Base-by-base conservation (phyloP, 2,329 filamentous ascomycete species). In the Beauveria scarabaeidicola region DNA sequence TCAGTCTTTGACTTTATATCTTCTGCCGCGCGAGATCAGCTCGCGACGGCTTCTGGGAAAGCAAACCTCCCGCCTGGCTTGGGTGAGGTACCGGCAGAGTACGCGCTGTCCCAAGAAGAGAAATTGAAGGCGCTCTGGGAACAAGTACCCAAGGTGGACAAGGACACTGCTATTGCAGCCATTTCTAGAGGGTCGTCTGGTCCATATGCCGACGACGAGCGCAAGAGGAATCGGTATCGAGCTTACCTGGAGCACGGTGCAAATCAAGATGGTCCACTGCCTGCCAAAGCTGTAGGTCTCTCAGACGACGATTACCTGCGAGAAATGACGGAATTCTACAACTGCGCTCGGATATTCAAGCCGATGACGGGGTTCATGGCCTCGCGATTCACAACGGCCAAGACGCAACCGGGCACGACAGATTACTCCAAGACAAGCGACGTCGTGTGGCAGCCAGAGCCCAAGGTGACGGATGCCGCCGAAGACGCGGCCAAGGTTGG, bases 1-100 rank as follows among this genome's bases (percentile, higher is more conserved):
- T 97, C 94, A 0, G 86, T 99, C 3, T 99, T 97, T 71, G 92
- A 97, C 73, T 99, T 89, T 72, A 81, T 99, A 64, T 89, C 89
- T 0, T 80, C 90, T 0, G 82, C 88, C 38, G 85, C 89, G 3
- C 85, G 94, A 62, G 87, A 93, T 55, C 84, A 87, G 27, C 81
- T 99, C 48, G 91, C 82, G 3, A 80, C 84, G 11, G 86, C 86
- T 1, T 91, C 90, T 2, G 92, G 92, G 1, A 91, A 86, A 60
- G 74, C 74, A 3, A 83, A 93, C 67, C 81, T 99, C 2, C 94
- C 94, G 0, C 83, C 85, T 8, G 94, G 88, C 0, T 77, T 86
- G 1, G 86, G 89, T 56, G 90, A 97, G 73, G 78, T 88, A 3
- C 89, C 89, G 0, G 78, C 80, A 52, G 85, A 82, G 2, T 87